phyloP scores from a whole-genome alignment of 805 yeast genomes.

The Monosporozyma aerobia region DNA sequence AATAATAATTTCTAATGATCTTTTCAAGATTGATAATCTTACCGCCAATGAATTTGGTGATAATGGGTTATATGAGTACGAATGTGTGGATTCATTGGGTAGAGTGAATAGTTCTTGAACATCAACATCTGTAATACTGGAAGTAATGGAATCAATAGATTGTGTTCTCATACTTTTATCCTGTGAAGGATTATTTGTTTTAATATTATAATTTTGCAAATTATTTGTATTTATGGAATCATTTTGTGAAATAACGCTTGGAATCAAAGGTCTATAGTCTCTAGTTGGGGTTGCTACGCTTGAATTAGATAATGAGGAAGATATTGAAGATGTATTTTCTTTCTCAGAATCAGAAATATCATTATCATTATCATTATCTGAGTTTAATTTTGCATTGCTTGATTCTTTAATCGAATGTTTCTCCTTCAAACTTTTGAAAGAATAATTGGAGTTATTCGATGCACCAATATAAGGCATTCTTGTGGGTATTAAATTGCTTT shows the following conservation, averaged over 20 bases:
- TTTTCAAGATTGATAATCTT: constrained; percentile 60
- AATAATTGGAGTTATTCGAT: constrained; percentile 18
- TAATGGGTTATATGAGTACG: constrained; percentile 75
- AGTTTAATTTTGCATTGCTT: neutral
- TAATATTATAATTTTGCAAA: neutral
- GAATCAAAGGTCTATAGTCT: neutral
- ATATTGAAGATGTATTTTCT: neutral
- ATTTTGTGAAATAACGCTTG: neutral
- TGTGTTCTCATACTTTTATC: constrained; percentile 4
- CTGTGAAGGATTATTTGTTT: neutral
- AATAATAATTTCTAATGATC: constrained; percentile 65
- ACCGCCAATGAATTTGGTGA: constrained; percentile 75
- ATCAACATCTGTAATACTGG: constrained; percentile 21
- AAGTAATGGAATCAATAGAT: constrained; percentile 8
- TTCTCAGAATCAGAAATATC: neutral
- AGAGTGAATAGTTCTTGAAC: constrained; percentile 45
- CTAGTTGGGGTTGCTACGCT: constrained; percentile 1
- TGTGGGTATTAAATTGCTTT: neutral
- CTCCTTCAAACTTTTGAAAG: constrained; percentile 21
- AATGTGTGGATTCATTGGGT: constrained; percentile 73
- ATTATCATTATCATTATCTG: neutral
- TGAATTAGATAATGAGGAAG: neutral
- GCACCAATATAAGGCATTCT: constrained; percentile 29
- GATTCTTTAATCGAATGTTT: constrained; percentile 16
- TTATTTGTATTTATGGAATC: neutral